Evolutionary conservation across 176 grass and related monocot genomes (phyloP).

Genomic region (Eragrostis nindensis): DNA sequence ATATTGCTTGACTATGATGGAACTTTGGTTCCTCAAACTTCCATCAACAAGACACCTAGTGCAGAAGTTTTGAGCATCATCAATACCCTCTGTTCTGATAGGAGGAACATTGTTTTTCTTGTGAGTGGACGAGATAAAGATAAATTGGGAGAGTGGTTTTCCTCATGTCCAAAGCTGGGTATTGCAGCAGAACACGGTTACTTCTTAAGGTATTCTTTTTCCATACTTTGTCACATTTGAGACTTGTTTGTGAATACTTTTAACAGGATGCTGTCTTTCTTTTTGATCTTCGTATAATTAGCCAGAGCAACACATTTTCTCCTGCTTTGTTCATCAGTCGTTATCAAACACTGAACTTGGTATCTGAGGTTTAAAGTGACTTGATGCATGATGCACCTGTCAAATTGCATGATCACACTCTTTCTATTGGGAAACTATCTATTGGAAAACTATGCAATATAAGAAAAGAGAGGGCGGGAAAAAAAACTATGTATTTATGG

Average conservation of each 20-base stretch:
- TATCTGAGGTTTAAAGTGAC: background rate
- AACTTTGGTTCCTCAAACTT: slow-evolving; percentile 72
- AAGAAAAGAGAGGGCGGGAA: background rate
- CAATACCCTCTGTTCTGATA: slow-evolving; percentile 78
- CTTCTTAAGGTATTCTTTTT: slow-evolving; percentile 68
- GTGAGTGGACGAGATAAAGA: slow-evolving; percentile 77
- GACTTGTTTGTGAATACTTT: slow-evolving; percentile 20
- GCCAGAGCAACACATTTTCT: background rate
- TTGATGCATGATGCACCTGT: slow-evolving; percentile 3
- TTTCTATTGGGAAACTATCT: background rate
- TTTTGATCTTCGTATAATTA: slow-evolving; percentile 28
- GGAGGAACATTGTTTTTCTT: slow-evolving; percentile 71
- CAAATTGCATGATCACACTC: background rate
- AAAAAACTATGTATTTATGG: background rate
- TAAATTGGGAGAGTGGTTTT: slow-evolving; percentile 70
- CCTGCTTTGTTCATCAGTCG: slow-evolving; percentile 10
- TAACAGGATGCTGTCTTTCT: background rate
- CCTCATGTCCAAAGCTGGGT: slow-evolving; percentile 69
- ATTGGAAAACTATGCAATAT: background rate
- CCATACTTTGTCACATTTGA: background rate
- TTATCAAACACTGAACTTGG: slow-evolving; percentile 26
- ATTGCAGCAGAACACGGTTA: slow-evolving; percentile 92
- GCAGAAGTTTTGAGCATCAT: slow-evolving; percentile 66
- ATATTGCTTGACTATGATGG: slow-evolving; percentile 98
- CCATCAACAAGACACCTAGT: slow-evolving; percentile 72